These are phyloP conservation scores for Cenchrus purpureus DNA, from an alignment of 176 grass and related monocot species.

Conservation along the genomic window DNA sequence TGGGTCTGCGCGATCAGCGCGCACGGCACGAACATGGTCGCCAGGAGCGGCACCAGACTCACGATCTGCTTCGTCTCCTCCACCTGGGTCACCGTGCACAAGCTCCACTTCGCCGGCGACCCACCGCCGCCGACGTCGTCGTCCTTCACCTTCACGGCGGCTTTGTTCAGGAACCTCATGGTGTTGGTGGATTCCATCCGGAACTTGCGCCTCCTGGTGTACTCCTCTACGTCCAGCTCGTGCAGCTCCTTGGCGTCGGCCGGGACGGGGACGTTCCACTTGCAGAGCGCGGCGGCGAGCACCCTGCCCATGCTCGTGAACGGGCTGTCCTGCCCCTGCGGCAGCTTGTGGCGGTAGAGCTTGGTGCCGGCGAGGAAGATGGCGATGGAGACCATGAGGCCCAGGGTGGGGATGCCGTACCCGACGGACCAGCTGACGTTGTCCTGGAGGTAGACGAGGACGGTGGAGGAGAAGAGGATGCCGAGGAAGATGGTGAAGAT, in stretches of 20 bases:
- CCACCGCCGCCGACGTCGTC: not conserved
- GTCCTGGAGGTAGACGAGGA: conserved; percentile 97
- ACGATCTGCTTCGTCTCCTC: conserved; percentile 85
- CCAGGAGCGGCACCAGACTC: conserved; percentile 58
- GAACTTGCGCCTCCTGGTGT: conserved; percentile 48
- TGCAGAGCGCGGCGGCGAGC: conserved; percentile 53
- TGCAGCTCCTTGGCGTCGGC: conserved; percentile 56
- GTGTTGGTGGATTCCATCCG: conserved; percentile 54
- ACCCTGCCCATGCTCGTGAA: conserved; percentile 70
- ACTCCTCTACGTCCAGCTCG: conserved; percentile 61
- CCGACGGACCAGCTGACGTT: conserved; percentile 77
- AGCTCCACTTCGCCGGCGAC: conserved; percentile 30
- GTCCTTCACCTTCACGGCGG: conserved; percentile 42
- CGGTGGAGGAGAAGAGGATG: conserved; percentile 75
- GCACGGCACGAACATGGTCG: conserved; percentile 69
- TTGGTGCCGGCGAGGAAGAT: conserved; percentile 79
- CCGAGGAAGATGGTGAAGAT: conserved; percentile 82
- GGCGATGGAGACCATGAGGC: conserved; percentile 49
- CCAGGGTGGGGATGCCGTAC: conserved; percentile 71
- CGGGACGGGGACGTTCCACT: conserved; percentile 41
- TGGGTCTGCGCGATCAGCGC: conserved; percentile 65
- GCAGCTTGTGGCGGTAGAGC: conserved; percentile 75
- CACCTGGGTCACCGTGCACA: conserved; percentile 71
- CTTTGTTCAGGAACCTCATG: conserved; percentile 79
- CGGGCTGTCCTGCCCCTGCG: conserved; percentile 80